Base-by-base conservation (phyloP, 768 basidiomycete genomes). In the Tylopilus sp. region DNA sequence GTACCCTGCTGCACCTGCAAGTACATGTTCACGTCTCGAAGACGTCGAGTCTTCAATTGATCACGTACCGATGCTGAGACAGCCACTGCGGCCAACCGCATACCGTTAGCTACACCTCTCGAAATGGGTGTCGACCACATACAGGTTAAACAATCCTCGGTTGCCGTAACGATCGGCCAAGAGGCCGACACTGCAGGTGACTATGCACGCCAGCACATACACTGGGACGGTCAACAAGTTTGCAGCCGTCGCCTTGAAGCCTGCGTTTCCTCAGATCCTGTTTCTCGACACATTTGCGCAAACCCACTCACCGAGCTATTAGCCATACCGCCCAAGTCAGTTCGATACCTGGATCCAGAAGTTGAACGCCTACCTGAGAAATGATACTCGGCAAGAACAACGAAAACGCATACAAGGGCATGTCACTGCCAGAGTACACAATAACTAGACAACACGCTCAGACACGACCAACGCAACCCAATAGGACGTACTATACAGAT, bases 361-460 rank as follows among this genome's bases (percentile, higher is more conserved):
- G 17, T 9, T 21, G 26, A 12, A 8, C 17, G 9, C 77, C 38
- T 55, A 85, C 82, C 69, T 85, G 71, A 52, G 78, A 83, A 65
- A 89, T 90, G 62, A 91, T 89, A 39, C 81, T 86, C 0, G 88
- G 88, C 48, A 88, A 70, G 74, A 91, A 91, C 40, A 90, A 68
- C 20, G 86, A 76, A 67, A 90, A 88, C 0, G 88, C 85, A 56
- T 90, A 91, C 40, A 91, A 67, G 0, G 88, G 86, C 68, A 76
- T 83, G 62, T 82, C 83, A 40, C 68, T 69, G 12, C 82, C 82
- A 54, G 66, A 68, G 56, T 83, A 85, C 15, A 81, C 61, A 6
- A 82, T 38, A 75, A 85, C 85, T 85, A 40, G 35, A 20, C 36
- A 4, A 17, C 18, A 28, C 15, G 5, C n/a, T 55, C 17, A 53